These are phyloP conservation scores for Cladophialophora exuberans DNA, from an alignment of 2,329 filamentous ascomycete species.

Conservation along the genomic window DNA sequence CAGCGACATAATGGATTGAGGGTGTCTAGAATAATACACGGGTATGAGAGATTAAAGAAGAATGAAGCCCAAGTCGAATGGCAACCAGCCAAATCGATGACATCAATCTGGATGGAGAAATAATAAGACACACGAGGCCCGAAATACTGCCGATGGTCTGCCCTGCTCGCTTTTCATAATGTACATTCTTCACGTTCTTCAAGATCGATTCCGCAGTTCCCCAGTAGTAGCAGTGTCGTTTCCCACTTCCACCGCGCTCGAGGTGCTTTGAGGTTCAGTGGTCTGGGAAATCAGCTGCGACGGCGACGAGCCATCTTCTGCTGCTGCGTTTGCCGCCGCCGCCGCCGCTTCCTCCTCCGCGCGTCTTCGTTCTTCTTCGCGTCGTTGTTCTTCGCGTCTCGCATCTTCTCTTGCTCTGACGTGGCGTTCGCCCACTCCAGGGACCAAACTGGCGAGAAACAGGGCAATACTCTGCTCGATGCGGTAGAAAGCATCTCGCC, in stretches of 20 bases:
- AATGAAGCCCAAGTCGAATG: too few relatives aligned
- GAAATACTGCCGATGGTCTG: too few relatives aligned
- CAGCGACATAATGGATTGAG: too few relatives aligned
- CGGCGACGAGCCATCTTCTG: not conserved
- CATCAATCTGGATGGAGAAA: too few relatives aligned
- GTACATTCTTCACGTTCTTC: not conserved
- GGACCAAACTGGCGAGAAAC: conserved; percentile 65
- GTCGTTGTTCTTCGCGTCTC: conserved; percentile 37
- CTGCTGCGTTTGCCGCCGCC: not conserved
- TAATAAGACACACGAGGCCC: too few relatives aligned
- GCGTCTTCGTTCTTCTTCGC: conserved; percentile 29
- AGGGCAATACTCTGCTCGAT: conserved; percentile 61
- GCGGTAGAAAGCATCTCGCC: conserved; percentile 32
- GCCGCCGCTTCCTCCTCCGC: conserved; percentile 21
- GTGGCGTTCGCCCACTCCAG: conserved; percentile 64
- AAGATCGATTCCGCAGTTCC: conserved; percentile 14
- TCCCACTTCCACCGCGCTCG: conserved; percentile 11
- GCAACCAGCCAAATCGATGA: too few relatives aligned
- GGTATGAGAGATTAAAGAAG: too few relatives aligned
- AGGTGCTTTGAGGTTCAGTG: conserved; percentile 6
- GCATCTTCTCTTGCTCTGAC: conserved; percentile 59
- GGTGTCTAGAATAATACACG: too few relatives aligned
- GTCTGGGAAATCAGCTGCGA: not conserved
- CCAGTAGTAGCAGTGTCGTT: not conserved
- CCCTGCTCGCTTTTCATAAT: not conserved